Evolutionary conservation across 257 asterid genomes (phyloP).

Genomic region (Buddleja alternifolia): DNA sequence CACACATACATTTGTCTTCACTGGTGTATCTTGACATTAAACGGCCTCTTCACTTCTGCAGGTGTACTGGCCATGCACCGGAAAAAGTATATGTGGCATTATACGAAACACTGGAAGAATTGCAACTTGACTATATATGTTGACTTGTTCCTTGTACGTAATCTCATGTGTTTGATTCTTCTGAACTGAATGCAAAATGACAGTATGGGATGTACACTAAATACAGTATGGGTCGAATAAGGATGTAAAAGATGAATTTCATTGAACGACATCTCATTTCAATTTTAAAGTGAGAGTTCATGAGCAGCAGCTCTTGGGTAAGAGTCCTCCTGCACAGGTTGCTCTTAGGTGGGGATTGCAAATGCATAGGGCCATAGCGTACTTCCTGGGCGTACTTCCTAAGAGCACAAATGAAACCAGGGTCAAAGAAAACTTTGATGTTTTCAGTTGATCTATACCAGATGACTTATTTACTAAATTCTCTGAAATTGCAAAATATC

Average conservation of each 20-base stretch:
- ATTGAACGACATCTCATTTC: background rate
- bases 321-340: constrained; percentile 60
- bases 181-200: background rate
- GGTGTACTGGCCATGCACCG: constrained; percentile 61
- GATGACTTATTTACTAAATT: constrained; percentile 51
- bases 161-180: background rate
- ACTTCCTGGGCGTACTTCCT: too few species aligned
- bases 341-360: constrained; percentile 65
- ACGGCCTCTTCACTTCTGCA: constrained; percentile 25
- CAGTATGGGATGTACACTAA: background rate
- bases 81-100: constrained; percentile 67
- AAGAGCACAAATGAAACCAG: constrained; percentile 51
- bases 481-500: constrained; percentile 44
- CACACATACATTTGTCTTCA: background rate
- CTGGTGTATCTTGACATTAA: background rate
- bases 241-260: background rate
- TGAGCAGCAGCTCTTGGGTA: constrained; percentile 40
- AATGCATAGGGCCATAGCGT: constrained; percentile 59
- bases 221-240: background rate
- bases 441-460: constrained; percentile 55
- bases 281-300: background rate
- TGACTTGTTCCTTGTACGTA: constrained; percentile 62
- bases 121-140: constrained; percentile 72
- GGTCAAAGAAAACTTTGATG: constrained; percentile 54
- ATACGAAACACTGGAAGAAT: constrained; percentile 49